Conservation (phyloP, 768 basidiomycete species). For the Tricholoma sp. region DNA sequence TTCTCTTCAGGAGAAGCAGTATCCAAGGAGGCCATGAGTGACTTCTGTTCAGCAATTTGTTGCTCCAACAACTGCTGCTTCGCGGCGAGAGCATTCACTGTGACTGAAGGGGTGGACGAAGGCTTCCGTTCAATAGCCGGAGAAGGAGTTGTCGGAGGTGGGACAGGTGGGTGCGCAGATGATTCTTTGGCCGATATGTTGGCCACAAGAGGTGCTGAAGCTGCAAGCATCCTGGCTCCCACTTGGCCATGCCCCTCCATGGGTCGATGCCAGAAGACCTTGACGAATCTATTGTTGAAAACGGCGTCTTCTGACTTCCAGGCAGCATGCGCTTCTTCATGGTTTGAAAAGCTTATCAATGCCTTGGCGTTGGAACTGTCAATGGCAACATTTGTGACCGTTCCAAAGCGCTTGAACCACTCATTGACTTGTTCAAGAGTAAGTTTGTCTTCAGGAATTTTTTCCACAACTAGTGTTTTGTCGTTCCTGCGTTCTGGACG, state of each 20-base stretch:
- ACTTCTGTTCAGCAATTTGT: slow-evolving; percentile 86
- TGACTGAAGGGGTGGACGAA: slow-evolving; percentile 21
- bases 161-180: slow-evolving; percentile 15
- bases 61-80: slow-evolving; percentile 75
- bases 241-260: slow-evolving; percentile 85
- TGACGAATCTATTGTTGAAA: slow-evolving; percentile 91
- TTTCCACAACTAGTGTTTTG: slow-evolving; percentile 89
- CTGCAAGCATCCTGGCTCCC: slow-evolving; percentile 75
- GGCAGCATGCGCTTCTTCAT: slow-evolving; percentile 80
- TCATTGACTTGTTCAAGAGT: slow-evolving; percentile 71
- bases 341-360: slow-evolving; percentile 79
- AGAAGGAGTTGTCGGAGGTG: slow-evolving; percentile 15
- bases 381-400: slow-evolving; percentile 87
- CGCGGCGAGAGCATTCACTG: slow-evolving; percentile 53
- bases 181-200: slow-evolving; percentile 44
- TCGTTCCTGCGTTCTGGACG: slow-evolving; percentile 62
- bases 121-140: slow-evolving; percentile 31
- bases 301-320: slow-evolving; percentile 96
- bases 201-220: slow-evolving; percentile 71
- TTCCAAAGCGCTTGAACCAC: slow-evolving; percentile 92
- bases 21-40: slow-evolving; percentile 65
- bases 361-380: slow-evolving; percentile 74
- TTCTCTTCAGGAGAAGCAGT: slow-evolving; percentile 68
- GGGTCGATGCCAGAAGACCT: slow-evolving; percentile 92
- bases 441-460: slow-evolving; percentile 84